Base-by-base conservation (phyloP, 2,329 filamentous ascomycete species). In the Fusarium temperatum region DNA sequence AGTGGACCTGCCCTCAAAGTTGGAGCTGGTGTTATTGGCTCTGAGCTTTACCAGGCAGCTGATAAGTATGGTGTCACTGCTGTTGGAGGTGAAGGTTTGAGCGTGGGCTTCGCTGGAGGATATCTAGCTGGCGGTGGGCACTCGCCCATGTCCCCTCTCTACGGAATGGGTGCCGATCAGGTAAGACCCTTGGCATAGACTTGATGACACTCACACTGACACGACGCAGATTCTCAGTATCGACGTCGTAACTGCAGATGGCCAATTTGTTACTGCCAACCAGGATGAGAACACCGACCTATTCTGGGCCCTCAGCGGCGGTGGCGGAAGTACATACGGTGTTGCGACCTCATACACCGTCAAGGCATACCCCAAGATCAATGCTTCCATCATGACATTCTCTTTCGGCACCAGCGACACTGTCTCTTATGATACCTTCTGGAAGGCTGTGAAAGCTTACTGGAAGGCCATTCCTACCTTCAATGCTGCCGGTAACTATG, bases 21-120 rank as follows among this genome's bases (percentile, higher is more conserved):
- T 24, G 88, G 87, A 5, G 84, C 87, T 15, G 89, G 89, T 60
- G 85, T 90, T 14, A 83, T 88, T 65, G 86, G 85, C 7, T 83
- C 81, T 41, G 88, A 90, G 68, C 79, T 89, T 4, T 90, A 90
- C 74, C 83, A 84, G 38, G 84, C 83, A 39, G 88, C 87, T 8
- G 79, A 87, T 32, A 77, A 83, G 50, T 79, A 86, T 48, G 85
- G 84, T 5, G 82, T 86, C 35, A 85, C 83, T 0, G 83, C 87
- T 11, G 85, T 90, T 20, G 88, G 87, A 35, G 89, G 89, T 15
- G 87, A 88, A 45, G 87, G 87, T 53, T 63, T 81, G 38, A 77
- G 71, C 13, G 75, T 77, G 12, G 75, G 75, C 2, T 75, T 62
- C 17, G 72, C 72, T 2, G 75, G 75, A n/a, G 75, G 75, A 6